phyloP scores from a whole-genome alignment of 805 yeast species.

The Priceomyces haplophilus region DNA sequence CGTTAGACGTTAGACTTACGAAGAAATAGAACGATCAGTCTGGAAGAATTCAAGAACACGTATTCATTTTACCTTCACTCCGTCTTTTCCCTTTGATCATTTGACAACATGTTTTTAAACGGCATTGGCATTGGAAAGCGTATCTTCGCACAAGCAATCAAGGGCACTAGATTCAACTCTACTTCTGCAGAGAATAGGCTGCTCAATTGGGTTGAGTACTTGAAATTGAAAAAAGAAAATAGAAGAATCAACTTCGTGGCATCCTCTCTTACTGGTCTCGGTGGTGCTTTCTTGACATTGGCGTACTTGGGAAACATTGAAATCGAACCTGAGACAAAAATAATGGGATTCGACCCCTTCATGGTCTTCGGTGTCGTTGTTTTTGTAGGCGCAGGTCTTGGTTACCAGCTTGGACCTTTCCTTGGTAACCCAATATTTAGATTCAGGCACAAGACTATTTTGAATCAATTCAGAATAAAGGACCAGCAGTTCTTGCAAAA shows the following conservation, averaged over 20 bases:
- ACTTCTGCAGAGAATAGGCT: slow-evolving; percentile 10
- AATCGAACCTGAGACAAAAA: slow-evolving; percentile 80
- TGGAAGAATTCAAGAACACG: background rate
- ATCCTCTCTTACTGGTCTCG: slow-evolving; percentile 63
- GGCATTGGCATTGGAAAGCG: slow-evolving; percentile 9
- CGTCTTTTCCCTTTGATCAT: background rate
- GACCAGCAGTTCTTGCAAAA: slow-evolving; percentile 74
- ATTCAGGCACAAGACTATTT: slow-evolving; percentile 43
- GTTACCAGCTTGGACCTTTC: slow-evolving; percentile 81
- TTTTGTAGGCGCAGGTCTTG: slow-evolving; percentile 67
- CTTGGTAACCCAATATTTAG: slow-evolving; percentile 69
- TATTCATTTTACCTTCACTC: too few relatives aligned
- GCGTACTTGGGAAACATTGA: slow-evolving; percentile 74
- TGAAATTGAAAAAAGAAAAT: slow-evolving; percentile 70
- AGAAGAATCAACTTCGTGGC: slow-evolving; percentile 65
- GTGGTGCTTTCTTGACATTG: slow-evolving; percentile 69
- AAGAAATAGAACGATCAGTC: background rate
- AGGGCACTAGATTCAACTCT: slow-evolving; percentile 20
- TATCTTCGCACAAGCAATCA: background rate
- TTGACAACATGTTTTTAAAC: slow-evolving; percentile 6
- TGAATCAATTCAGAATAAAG: slow-evolving; percentile 52
- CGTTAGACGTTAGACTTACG: too few relatives aligned
- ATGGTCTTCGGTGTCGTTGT: slow-evolving; percentile 75
- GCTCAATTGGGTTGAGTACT: slow-evolving; percentile 78
- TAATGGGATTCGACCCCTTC: slow-evolving; percentile 88